Percentiles rank a stretch among this genome's conserved stretches.
phyloP scores from a whole-genome alignment of 164 flowering plant genomes.

The Santalum album region DNA sequence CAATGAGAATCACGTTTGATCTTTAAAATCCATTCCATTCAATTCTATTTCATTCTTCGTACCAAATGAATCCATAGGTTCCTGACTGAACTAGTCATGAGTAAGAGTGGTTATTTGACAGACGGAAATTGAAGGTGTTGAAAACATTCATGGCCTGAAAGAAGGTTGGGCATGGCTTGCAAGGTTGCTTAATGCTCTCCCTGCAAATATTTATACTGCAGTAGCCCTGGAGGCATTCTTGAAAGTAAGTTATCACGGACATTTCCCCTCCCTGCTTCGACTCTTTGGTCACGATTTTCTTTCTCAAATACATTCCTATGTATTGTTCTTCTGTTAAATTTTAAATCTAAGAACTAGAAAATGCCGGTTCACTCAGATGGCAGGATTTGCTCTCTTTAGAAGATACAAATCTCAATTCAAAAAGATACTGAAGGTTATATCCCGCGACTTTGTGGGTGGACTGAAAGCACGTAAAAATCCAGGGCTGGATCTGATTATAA shows the following conservation, averaged over 20 bases:
- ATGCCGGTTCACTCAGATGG: constrained; percentile 43
- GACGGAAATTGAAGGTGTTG: constrained; percentile 59
- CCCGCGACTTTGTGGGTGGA: constrained; percentile 35
- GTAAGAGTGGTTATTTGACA: constrained; percentile 26
- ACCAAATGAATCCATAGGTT: no score
- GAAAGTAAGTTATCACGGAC: constrained; percentile 34
- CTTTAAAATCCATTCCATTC: no score
- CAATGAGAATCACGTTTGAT: no score
- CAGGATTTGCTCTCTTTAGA: constrained; percentile 59
- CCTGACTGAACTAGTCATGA: no score
- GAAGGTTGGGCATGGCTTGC: constrained; percentile 98
- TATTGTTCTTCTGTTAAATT: neutral
- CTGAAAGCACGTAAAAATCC: constrained; percentile 34
- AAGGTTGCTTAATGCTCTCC: constrained; percentile 63
- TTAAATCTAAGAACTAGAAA: neutral
- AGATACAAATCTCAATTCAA: constrained; percentile 64
- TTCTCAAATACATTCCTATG: neutral
- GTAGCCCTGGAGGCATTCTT: constrained; percentile 68
- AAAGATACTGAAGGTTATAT: constrained; percentile 51
- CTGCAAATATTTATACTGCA: constrained; percentile 60
- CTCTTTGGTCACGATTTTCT: neutral
- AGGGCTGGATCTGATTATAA: constrained; percentile 23
- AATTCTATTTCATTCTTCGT: no score
- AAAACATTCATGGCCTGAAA: constrained; percentile 60
- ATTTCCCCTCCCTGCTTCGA: neutral